Evolutionary conservation across 108 stramenopile species (phyloP).

Genomic region (Pseudonitzschia multistriata): DNA sequence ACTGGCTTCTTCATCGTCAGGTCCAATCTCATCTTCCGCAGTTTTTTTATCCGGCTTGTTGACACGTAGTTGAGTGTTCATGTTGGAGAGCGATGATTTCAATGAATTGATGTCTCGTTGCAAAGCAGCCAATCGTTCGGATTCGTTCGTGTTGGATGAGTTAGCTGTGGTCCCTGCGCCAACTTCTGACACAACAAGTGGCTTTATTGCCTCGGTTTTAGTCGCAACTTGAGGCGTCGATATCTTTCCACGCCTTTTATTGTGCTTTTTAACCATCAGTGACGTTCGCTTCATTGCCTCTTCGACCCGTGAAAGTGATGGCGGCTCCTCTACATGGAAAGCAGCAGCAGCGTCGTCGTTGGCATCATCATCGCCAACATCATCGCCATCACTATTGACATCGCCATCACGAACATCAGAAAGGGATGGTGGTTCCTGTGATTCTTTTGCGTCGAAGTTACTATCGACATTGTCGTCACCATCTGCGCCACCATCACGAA

Average conservation of each 20-base stretch:
- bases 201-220: neutral
- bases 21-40: neutral
- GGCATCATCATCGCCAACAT: neutral
- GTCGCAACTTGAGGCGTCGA: neutral
- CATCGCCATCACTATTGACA: neutral
- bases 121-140: neutral
- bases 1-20: neutral
- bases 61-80: neutral
- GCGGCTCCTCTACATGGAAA: neutral
- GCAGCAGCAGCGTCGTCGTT: neutral
- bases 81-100: slow-evolving; percentile 17
- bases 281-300: slow-evolving; percentile 9
- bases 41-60: slow-evolving; percentile 4
- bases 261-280: neutral
- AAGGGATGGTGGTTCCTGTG: too few relatives aligned
- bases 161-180: neutral
- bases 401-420: too few relatives aligned
- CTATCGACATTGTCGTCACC: too few relatives aligned
- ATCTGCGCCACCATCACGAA: too few relatives aligned
- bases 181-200: neutral
- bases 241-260: neutral
- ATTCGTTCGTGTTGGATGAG: neutral
- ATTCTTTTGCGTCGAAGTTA: neutral
- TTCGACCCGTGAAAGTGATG: slow-evolving; percentile 1
- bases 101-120: slow-evolving; percentile 12